Evolutionary conservation across 75 land plant species (phyloP), one percentile per base, ranked within the genome.

Genomic region (Pinus tabuliformis): DNA sequence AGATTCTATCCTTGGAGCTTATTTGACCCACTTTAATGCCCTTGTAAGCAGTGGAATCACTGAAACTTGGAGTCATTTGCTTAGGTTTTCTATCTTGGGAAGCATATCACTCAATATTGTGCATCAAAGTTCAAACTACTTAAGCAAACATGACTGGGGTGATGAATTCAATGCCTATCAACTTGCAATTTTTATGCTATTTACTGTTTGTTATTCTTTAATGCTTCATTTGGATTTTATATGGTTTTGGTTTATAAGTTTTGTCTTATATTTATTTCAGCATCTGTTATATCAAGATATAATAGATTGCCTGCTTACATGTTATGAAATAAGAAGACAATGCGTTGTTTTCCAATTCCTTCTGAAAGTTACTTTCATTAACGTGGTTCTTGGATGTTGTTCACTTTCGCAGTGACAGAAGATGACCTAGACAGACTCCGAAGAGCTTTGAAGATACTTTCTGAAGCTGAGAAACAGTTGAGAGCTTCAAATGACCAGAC

Each of bases 391-490:
- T 49, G 54, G 11, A 49, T 49, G 54, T 9, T 64, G 68, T 33
- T 39, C 30, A 36, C 18, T 59, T 14, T 57, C 58, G 17, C 80
- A 84, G 86, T 84, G 21, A 65, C 78, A 60, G 82, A 77, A 73
- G 80, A 54, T 58, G 86, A 71, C n/a, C 52, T 78, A 36, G 73
- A 82, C 26, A 85, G 70, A 60, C 80, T 84, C 24, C 80, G 85
- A 33, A 36, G 78, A 21, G 86, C 80, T 18, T 45, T 84, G 78
- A 77, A 59, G 52, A 82, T 80, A 33, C 83, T 84, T 16, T 82
- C 77, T 73, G 86, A 84, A 74, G 82, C 86, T 24, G 86, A 84
- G 58, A 84, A 81, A 63, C 86, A 84, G 58, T 56, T 84, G 22
- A 77, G 84, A 72, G 68, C 80, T 59, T 73, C 85, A 37, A 84